Conservation (phyloP, 148 eudicot species). For the Talinum fruticosum region DNA sequence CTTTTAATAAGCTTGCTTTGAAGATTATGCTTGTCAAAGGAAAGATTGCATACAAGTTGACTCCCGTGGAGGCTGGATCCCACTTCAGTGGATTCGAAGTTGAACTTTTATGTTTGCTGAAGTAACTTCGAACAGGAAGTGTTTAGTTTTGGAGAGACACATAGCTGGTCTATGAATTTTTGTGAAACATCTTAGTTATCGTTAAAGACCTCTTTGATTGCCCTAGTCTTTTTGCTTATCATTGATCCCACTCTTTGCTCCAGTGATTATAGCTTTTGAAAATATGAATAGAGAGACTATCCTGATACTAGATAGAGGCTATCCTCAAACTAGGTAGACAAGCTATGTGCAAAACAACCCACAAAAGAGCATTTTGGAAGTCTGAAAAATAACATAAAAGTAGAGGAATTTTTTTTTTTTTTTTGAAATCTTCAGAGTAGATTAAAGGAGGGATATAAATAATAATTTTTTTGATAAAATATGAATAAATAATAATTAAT, state of each 20-base stretch:
- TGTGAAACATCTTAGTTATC: not conserved
- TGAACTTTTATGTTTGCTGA: not conserved
- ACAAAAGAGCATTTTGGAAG: not conserved
- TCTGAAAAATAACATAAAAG: not conserved
- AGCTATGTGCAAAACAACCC: not conserved
- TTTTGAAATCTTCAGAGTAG: too few species aligned
- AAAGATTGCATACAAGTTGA: not conserved
- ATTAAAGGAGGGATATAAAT: too few species aligned
- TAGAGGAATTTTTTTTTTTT: too few species aligned
- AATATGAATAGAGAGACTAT: too few species aligned
- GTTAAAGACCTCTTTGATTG: not conserved
- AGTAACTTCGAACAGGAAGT: not conserved
- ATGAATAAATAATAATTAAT: too few species aligned
- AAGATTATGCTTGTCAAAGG: not conserved
- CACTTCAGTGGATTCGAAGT: not conserved
- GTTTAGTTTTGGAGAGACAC: not conserved
- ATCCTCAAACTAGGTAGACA: not conserved
- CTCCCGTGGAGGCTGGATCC: not conserved
- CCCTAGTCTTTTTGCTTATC: not conserved
- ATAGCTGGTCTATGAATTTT: not conserved
- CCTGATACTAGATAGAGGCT: too few species aligned
- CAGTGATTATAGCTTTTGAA: not conserved
- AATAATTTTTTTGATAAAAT: too few species aligned
- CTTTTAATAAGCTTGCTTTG: not conserved
- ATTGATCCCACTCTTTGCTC: not conserved